Evolutionary conservation across 805 yeast species (phyloP).

Genomic region (Candida maltosa): DNA sequence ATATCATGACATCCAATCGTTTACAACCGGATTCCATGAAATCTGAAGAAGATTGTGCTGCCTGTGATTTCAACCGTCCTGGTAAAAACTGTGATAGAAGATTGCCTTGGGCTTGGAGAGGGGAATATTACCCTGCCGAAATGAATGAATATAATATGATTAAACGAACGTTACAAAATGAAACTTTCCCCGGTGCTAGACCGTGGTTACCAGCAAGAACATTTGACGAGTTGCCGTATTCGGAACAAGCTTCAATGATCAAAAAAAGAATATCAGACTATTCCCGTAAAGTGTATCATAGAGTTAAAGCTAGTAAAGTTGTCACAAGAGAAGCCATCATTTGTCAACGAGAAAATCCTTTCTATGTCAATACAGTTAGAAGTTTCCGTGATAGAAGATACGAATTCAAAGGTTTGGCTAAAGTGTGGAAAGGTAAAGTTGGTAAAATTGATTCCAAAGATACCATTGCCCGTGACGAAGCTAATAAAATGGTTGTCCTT

Average conservation of each 20-base stretch:
- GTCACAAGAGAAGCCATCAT: slow-evolving; percentile 89
- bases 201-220: slow-evolving; percentile 56
- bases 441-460: slow-evolving; percentile 52
- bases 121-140: slow-evolving; percentile 89
- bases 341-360: slow-evolving; percentile 97
- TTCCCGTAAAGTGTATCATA: slow-evolving; percentile 80
- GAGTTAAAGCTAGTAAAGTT: slow-evolving; percentile 76
- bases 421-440: slow-evolving; percentile 87
- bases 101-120: slow-evolving; percentile 97
- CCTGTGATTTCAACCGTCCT: slow-evolving; percentile 95
- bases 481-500: slow-evolving; percentile 86
- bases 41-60: slow-evolving; percentile 90
- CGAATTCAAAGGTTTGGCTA: slow-evolving; percentile 90
- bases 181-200: slow-evolving; percentile 63
- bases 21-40: slow-evolving; percentile 98
- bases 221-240: slow-evolving; percentile 72
- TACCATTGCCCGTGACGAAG: slow-evolving; percentile 73
- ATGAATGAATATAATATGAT: slow-evolving; percentile 90
- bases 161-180: slow-evolving; percentile 76
- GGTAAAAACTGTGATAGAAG: slow-evolving; percentile 91
- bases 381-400: slow-evolving; percentile 94
- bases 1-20: slow-evolving; percentile 96
- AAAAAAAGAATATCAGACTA: slow-evolving; percentile 80
- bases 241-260: slow-evolving; percentile 73
- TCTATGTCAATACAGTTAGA: slow-evolving; percentile 91